Evolutionary conservation across 1,284 basidiomycete genomes (phyloP), one percentile per base, ranked within the genome.

Genomic region (Puccinia hordei): DNA sequence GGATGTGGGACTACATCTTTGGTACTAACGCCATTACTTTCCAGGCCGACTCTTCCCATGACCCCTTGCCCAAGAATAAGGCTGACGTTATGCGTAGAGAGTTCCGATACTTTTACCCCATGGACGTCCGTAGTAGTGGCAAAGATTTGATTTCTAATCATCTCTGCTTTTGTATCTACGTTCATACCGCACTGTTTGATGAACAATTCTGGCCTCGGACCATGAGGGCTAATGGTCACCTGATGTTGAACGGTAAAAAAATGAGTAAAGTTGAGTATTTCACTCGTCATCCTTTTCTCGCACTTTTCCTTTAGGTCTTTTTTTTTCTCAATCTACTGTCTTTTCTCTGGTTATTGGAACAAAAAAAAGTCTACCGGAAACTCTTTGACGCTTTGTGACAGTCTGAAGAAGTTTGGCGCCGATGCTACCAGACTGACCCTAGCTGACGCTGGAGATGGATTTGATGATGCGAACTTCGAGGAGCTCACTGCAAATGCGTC

Each of bases 221-320:
- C 83, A 94, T 99, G 88, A 91, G 97, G 41, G 92, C 92, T 80
- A 99, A 99, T 85, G 97, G 97, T 0, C 97, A 99, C 85, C 87
- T 99, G 87, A 93, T 96, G 92, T 87, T 99, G 85, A 99, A 99
- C 87, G 96, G 96, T 51, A 92, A 95, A 88, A 99, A 99, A 89
- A 99, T 99, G 97, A 92, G 91, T 81, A 79, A 79, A 71, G 76
- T 79, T 57, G 46, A 46, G 35, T 51, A 22, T 17, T 12, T 49
- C 57, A 35, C 8, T n/a, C n/a, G n/a, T n/a, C n/a, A n/a, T n/a
- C n/a, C n/a, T n/a, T n/a, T 22, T 51, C 63, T 53, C 38, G 35
- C 22, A 19, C 13, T 51, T 41, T 27, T 68, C 51, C n/a, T n/a
- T n/a, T n/a, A n/a, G n/a, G n/a, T 22, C 33, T 12, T 51, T 75